A percentile compares a stretch with the other conserved stretches of the same genome.
phyloP scores from a whole-genome alignment of 768 basidiomycete species.

The Amylocystis lapponica region DNA sequence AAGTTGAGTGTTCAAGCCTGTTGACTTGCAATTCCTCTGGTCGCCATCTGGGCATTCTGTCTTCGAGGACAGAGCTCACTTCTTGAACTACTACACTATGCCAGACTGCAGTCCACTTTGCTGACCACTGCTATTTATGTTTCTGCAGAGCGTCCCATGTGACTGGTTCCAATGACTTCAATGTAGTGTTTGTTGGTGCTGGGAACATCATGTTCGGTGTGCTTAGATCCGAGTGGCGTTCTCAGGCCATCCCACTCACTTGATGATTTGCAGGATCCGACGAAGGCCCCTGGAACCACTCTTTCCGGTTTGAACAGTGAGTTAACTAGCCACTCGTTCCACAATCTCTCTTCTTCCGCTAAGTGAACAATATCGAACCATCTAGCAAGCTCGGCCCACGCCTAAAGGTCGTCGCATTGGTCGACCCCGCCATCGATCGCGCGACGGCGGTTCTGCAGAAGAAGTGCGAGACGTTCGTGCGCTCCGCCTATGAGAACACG shows the following conservation, averaged over 20 bases:
- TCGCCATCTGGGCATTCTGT: background rate
- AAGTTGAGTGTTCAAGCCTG: constrained; percentile 44
- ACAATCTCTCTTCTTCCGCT: no score
- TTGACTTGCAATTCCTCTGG: background rate
- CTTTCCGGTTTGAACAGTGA: constrained; percentile 85
- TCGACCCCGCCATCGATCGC: constrained; percentile 86
- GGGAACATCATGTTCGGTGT: constrained; percentile 98
- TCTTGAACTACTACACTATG: background rate
- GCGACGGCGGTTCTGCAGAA: constrained; percentile 75
- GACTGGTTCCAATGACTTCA: constrained; percentile 71
- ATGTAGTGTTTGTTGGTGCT: constrained; percentile 91
- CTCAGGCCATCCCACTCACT: constrained; percentile 1
- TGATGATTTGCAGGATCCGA: constrained; percentile 53
- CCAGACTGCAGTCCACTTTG: no score
- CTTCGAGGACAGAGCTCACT: background rate
- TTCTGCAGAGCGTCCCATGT: constrained; percentile 40
- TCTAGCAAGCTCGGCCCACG: constrained; percentile 88
- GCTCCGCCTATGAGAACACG: constrained; percentile 88
- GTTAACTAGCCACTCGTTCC: constrained; percentile 18
- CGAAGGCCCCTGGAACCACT: constrained; percentile 92
- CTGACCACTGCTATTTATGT: constrained; percentile 9
- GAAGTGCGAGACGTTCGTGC: constrained; percentile 91
- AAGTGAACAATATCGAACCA: constrained; percentile 11
- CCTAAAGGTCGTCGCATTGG: constrained; percentile 91
- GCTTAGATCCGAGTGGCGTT: constrained; percentile 13